Conservation (phyloP, 78 protist genomes). For the Reticulomyxa filosa region DNA sequence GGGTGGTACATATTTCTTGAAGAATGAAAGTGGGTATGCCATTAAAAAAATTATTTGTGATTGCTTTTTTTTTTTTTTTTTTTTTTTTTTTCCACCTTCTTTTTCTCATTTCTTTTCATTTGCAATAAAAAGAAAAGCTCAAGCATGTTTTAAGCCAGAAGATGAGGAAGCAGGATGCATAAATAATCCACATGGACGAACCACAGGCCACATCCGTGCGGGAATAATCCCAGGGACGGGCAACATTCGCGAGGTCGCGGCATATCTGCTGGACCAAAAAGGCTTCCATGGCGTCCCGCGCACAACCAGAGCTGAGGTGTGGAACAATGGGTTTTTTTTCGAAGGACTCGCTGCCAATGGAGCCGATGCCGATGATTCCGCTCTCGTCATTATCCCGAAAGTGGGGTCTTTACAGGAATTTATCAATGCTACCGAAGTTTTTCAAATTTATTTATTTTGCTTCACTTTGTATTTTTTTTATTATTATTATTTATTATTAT, state of each 20-base stretch:
- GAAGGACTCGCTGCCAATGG: background rate
- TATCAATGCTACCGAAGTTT: background rate
- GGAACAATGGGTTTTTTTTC: background rate
- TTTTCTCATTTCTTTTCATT: no score
- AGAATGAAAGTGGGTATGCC: no score
- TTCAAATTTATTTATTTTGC: background rate
- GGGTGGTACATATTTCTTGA: no score
- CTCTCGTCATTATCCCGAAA: background rate
- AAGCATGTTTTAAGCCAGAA: slow-evolving; percentile 3
- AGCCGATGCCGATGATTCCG: background rate
- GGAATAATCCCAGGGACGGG: slow-evolving; percentile 1
- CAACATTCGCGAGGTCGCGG: slow-evolving; percentile 14
- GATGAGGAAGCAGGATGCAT: slow-evolving; percentile 20
- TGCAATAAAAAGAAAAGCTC: no score
- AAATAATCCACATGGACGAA: slow-evolving; percentile 15
- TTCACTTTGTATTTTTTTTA: background rate
- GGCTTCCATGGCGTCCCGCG: slow-evolving; percentile 10
- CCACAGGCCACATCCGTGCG: slow-evolving; percentile 3
- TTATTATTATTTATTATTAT: background rate
- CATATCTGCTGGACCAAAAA: slow-evolving; percentile 2
- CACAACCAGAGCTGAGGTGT: background rate
- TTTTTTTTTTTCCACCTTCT: no score
- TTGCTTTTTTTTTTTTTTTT: no score
- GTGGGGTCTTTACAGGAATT: no score
- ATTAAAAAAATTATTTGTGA: no score